A percentile compares a stretch with the other conserved stretches of the same genome.
Conservation (phyloP, 192 early-diverging fungal species). For the Podila epicladia region DNA sequence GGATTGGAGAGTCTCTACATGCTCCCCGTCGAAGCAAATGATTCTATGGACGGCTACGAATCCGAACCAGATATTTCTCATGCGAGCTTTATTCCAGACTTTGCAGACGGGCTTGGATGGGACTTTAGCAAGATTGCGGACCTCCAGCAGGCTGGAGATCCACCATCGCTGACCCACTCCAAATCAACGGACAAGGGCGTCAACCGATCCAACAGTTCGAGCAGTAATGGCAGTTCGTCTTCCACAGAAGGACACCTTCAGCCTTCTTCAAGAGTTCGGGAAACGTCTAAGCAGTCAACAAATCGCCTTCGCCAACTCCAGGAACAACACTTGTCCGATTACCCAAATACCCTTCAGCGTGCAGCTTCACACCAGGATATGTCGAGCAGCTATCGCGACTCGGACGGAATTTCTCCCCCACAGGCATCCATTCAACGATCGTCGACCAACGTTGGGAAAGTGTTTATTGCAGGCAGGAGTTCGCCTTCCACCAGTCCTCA, state of each 20-base stretch:
- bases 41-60: constrained; percentile 37
- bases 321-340: background rate
- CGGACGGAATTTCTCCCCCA: background rate
- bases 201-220: constrained; percentile 37
- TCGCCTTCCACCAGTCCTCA: constrained; percentile 28
- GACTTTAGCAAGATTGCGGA: constrained; percentile 35
- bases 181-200: background rate
- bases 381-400: constrained; percentile 2
- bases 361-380: background rate
- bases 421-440: background rate
- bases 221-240: constrained; percentile 18
- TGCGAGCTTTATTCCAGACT: constrained; percentile 11
- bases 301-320: background rate
- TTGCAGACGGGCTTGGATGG: constrained; percentile 44
- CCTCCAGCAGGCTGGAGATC: constrained; percentile 14
- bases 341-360: constrained; percentile 5
- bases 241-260: background rate
- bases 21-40: constrained; percentile 22
- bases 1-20: constrained; percentile 48
- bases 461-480: background rate
- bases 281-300: background rate
- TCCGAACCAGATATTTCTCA: constrained; percentile 35
- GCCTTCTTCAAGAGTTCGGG: background rate
- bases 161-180: background rate
- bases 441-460: background rate